A percentile compares a stretch with the other conserved stretches of the same genome.
These are phyloP conservation scores for Trametes villosa DNA, from an alignment of 768 basidiomycete species.

Conservation along the genomic window DNA sequence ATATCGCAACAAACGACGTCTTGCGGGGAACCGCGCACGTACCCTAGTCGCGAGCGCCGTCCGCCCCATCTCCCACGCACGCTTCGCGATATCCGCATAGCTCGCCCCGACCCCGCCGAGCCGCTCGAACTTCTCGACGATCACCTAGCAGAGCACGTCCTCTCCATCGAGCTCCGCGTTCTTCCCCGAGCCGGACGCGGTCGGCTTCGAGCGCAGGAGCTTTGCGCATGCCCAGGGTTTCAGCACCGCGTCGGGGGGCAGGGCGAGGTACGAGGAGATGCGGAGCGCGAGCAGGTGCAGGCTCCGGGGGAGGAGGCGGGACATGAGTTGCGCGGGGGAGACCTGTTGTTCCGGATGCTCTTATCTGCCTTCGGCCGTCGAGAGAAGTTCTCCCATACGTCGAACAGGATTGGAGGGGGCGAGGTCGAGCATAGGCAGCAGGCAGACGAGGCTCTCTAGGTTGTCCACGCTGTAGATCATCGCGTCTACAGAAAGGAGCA, in stretches of 20 bases:
- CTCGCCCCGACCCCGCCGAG: conserved; percentile 81
- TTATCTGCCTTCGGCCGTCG: conserved; percentile 91
- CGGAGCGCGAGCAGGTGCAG: conserved; percentile 92
- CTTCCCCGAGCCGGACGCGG: conserved; percentile 53
- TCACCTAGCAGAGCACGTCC: conserved; percentile 75
- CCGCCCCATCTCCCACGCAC: conserved; percentile 82
- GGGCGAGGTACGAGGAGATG: conserved; percentile 79
- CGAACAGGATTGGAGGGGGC: conserved; percentile 88
- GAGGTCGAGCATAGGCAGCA: conserved; percentile 93
- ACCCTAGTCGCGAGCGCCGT: conserved; percentile 82
- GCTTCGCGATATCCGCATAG: conserved; percentile 93
- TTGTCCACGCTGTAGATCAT: conserved; percentile 89
- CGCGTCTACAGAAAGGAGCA: conserved; percentile 62
- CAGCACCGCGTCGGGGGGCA: conserved; percentile 86
- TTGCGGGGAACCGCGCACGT: background rate
- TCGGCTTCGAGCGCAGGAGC: conserved; percentile 73
- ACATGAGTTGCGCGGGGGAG: conserved; percentile 80
- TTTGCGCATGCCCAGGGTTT: conserved; percentile 97
- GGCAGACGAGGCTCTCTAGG: conserved; percentile 88
- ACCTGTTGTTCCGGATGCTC: conserved; percentile 80
- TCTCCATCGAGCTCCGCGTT: conserved; percentile 69
- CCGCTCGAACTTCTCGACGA: conserved; percentile 89
- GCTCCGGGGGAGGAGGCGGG: conserved; percentile 85
- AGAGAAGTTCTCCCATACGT: conserved; percentile 89
- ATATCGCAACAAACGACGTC: background rate